phyloP scores from a whole-genome alignment of 306 rosid genomes.

The Trifolium dubium region DNA sequence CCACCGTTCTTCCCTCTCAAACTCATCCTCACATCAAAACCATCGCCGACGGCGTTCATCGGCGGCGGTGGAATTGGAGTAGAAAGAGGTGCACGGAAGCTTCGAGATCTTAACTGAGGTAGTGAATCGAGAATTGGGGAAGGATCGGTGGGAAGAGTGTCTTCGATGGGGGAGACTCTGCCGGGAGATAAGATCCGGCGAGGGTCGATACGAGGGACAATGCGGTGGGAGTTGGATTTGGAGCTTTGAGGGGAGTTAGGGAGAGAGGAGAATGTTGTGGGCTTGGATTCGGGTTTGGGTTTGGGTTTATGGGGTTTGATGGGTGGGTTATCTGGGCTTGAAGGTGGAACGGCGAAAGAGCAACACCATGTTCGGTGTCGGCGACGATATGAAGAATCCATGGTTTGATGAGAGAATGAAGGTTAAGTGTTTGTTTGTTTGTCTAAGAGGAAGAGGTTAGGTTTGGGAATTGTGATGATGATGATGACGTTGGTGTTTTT shows the following conservation, averaged over 20 bases:
- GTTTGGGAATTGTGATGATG: no score
- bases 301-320: constrained; percentile 51
- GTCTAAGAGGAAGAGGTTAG: no score
- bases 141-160: constrained; percentile 8
- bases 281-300: constrained; percentile 43
- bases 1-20: constrained; percentile 84
- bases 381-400: constrained; percentile 47
- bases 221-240: constrained; percentile 64
- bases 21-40: constrained; percentile 80
- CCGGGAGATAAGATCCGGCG: constrained; percentile 95
- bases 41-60: constrained; percentile 42
- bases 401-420: no score
- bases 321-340: constrained; percentile 73
- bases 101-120: constrained; percentile 47
- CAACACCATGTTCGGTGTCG: constrained; percentile 85
- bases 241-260: constrained; percentile 76
- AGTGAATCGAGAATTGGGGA: constrained; percentile 44
- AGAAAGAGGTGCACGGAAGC: constrained; percentile 59
- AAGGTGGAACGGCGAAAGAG: constrained; percentile 75
- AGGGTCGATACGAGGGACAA: constrained; percentile 76
- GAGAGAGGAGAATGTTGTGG: constrained; percentile 55
- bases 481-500: no score
- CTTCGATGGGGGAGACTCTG: constrained; percentile 84
- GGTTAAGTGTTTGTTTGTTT: no score
- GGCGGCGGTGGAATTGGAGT: constrained; percentile 21